A percentile compares a stretch with the other conserved stretches of the same genome.
phyloP scores from a whole-genome alignment of 1,284 basidiomycete species.

The Rhodofomes roseus region DNA sequence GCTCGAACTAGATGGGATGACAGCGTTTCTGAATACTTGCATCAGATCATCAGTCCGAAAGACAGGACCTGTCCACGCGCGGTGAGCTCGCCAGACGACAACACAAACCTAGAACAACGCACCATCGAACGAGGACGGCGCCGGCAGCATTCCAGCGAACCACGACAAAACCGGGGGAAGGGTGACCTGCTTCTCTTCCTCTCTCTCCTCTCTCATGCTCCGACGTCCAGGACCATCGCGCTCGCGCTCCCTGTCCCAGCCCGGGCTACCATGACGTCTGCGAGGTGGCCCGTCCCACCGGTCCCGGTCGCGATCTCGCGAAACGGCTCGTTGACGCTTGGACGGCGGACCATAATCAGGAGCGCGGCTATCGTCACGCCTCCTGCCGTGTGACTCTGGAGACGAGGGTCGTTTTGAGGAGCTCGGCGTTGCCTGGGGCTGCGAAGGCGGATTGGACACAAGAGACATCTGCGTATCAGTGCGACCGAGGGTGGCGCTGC shows the following conservation, averaged over 20 bases:
- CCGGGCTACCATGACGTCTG: constrained; percentile 42
- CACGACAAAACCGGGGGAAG: constrained; percentile 73
- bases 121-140: constrained; percentile 78
- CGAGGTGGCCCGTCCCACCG: constrained; percentile 44
- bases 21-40: constrained; percentile 71
- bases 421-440: constrained; percentile 13
- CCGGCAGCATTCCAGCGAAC: constrained; percentile 81
- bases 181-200: constrained; percentile 48
- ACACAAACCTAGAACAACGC: constrained; percentile 16
- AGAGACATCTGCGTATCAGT: constrained; percentile 48
- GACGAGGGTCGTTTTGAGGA: constrained; percentile 44
- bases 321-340: constrained; percentile 52
- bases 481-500: constrained; percentile 35
- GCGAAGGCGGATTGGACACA: constrained; percentile 19
- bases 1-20: constrained; percentile 61
- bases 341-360: constrained; percentile 41
- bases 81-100: constrained; percentile 9
- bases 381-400: constrained; percentile 38
- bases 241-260: constrained; percentile 46
- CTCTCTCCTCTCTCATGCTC: constrained; percentile 41
- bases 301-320: constrained; percentile 47
- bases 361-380: constrained; percentile 38
- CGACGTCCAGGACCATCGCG: constrained; percentile 38
- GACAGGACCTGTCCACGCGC: constrained; percentile 59
- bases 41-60: constrained; percentile 87